These are phyloP conservation scores for Verticillium zaregamsianum DNA, from an alignment of 2,329 filamentous ascomycete species.

Conservation along the genomic window DNA sequence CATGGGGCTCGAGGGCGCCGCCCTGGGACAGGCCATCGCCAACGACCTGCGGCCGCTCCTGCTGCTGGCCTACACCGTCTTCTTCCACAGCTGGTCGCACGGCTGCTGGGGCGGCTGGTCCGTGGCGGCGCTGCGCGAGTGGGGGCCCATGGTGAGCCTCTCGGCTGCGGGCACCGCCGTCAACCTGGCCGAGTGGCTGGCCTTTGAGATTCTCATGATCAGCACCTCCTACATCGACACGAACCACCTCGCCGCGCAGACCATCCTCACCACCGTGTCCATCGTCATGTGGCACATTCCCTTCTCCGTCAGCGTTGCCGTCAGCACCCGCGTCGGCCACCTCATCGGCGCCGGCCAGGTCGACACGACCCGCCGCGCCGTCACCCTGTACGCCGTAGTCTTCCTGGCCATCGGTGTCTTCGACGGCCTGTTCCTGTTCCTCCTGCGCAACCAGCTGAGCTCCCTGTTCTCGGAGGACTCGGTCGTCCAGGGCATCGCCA, in stretches of 20 bases:
- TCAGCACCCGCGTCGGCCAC: slow-evolving; percentile 37
- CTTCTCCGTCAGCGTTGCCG: slow-evolving; percentile 35
- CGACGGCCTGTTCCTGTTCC: slow-evolving; percentile 26
- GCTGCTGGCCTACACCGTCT: slow-evolving; percentile 39
- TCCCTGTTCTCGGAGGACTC: slow-evolving; percentile 26
- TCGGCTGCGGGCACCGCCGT: slow-evolving; percentile 34
- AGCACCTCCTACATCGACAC: slow-evolving; percentile 40
- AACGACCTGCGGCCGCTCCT: slow-evolving; percentile 44
- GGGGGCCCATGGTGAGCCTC: slow-evolving; percentile 33
- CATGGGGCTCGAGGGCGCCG: slow-evolving; percentile 46
- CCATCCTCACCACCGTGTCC: slow-evolving; percentile 34
- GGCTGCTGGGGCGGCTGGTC: slow-evolving; percentile 42
- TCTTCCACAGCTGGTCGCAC: slow-evolving; percentile 33
- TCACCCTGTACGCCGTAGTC: slow-evolving; percentile 26
- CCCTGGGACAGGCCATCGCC: slow-evolving; percentile 42
- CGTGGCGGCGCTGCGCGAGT: slow-evolving; percentile 27
- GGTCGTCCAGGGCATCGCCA: slow-evolving; percentile 22
- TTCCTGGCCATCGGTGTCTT: slow-evolving; percentile 25
- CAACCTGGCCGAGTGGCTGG: slow-evolving; percentile 36
- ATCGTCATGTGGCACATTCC: slow-evolving; percentile 38
- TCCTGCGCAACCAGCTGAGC: slow-evolving; percentile 23
- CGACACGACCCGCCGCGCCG: slow-evolving; percentile 23
- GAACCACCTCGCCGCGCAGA: slow-evolving; percentile 35
- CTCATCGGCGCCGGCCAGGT: slow-evolving; percentile 33
- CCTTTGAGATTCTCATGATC: slow-evolving; percentile 38